A percentile compares a stretch with the other conserved stretches of the same genome.
Evolutionary conservation across 1,284 basidiomycete genomes (phyloP).

Genomic region (Schizophyllum commune): DNA sequence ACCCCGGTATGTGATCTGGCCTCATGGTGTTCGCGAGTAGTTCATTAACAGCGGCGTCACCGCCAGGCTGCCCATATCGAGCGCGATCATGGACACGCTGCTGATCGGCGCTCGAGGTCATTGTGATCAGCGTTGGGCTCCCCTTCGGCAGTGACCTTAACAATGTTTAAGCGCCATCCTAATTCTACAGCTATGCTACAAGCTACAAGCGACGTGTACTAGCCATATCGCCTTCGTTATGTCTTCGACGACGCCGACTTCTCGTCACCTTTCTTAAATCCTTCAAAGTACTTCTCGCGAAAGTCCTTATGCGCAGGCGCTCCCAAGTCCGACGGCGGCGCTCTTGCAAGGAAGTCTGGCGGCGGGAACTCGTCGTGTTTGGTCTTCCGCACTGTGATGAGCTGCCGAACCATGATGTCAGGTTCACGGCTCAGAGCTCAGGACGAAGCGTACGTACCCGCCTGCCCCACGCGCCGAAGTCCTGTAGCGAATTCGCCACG

Average conservation of each 20-base stretch:
- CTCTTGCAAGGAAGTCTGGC: slow-evolving; percentile 38
- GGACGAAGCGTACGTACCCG: slow-evolving; percentile 47
- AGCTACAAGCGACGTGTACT: background rate
- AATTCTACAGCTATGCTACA: background rate
- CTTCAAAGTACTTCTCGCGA: slow-evolving; percentile 74
- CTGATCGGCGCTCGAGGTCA: too few species aligned
- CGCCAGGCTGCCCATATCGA: background rate
- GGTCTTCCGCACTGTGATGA: slow-evolving; percentile 84
- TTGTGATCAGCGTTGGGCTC: too few species aligned
- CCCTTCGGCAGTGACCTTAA: too few species aligned
- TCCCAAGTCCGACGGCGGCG: slow-evolving; percentile 23
- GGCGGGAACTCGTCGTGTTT: slow-evolving; percentile 39
- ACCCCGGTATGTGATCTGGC: background rate
- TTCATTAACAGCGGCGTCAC: background rate
- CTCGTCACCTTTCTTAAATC: slow-evolving; percentile 49
- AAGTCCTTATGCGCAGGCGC: slow-evolving; percentile 74
- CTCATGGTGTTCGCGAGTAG: background rate
- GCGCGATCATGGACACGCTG: too few species aligned
- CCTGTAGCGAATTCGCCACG: slow-evolving; percentile 85
- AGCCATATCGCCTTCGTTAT: too few species aligned
- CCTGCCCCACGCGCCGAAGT: slow-evolving; percentile 94
- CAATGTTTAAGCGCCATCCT: too few species aligned
- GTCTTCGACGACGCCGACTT: background rate
- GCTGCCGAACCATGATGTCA: slow-evolving; percentile 31
- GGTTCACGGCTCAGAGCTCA: background rate